Conservation (phyloP, 176 grass and related monocot genomes). For the Eleusine indica region DNA sequence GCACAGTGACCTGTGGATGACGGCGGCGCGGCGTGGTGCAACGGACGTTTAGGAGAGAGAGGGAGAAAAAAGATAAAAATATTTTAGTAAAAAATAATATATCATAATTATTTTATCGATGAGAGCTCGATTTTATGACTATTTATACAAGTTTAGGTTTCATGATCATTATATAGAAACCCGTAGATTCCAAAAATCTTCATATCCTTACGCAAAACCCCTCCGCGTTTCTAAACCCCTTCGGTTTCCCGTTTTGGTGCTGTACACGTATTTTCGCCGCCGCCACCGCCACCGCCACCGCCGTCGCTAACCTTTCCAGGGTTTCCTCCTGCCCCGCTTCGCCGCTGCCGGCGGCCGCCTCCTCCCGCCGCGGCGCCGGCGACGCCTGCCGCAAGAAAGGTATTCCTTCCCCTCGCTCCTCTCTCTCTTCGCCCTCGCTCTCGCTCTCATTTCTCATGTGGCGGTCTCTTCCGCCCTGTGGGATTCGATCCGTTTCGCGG, state of each 20-base stretch:
- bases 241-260: background rate
- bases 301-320: background rate
- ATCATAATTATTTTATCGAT: no score
- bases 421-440: background rate
- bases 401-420: background rate
- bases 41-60: no score
- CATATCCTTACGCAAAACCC: no score
- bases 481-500: background rate
- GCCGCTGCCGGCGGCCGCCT: background rate
- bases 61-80: no score
- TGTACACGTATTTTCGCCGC: background rate
- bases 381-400: background rate
- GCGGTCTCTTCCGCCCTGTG: background rate
- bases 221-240: background rate
- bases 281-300: constrained; percentile 6
- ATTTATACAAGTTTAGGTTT: no score
- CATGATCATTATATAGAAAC: no score
- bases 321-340: background rate
- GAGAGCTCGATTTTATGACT: no score
- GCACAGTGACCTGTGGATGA: no score
- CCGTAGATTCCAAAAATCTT: no score
- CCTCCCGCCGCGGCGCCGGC: background rate
- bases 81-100: no score
- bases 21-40: no score
- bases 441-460: background rate